Conservation (phyloP, 2,329 filamentous ascomycete species). For the Reticulascus tulasneorum region DNA sequence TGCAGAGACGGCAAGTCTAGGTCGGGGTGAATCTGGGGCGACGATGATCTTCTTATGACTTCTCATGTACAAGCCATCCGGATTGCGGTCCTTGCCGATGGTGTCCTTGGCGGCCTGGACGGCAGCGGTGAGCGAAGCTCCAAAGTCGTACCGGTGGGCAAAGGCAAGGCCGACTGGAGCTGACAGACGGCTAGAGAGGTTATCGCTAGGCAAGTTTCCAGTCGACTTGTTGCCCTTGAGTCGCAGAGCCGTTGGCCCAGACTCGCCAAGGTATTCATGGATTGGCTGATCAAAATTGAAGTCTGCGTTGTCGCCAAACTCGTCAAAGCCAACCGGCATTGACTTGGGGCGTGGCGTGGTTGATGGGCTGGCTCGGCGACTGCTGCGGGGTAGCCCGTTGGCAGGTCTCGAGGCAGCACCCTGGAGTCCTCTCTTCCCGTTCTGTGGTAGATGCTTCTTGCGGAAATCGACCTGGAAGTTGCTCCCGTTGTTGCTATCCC, state of each 20-base stretch:
- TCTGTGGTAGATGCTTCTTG: slow-evolving; percentile 67
- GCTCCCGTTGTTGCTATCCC: slow-evolving; percentile 85
- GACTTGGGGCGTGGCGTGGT: slow-evolving; percentile 48
- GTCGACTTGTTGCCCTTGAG: slow-evolving; percentile 68
- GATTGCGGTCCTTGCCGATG: slow-evolving; percentile 44
- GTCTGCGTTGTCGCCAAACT: slow-evolving; percentile 63
- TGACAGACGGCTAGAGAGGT: slow-evolving; percentile 46
- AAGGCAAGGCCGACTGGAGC: slow-evolving; percentile 69
- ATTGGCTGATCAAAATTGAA: slow-evolving; percentile 57
- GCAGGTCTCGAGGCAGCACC: slow-evolving; percentile 46
- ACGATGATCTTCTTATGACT: slow-evolving; percentile 35
- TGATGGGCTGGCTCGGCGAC: slow-evolving; percentile 42
- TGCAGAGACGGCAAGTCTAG: slow-evolving; percentile 9
- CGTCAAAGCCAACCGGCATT: slow-evolving; percentile 59
- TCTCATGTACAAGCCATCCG: slow-evolving; percentile 57
- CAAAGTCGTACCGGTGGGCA: slow-evolving; percentile 92
- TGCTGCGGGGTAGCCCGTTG: slow-evolving; percentile 64
- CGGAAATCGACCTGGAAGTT: slow-evolving; percentile 95
- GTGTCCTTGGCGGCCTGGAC: slow-evolving; percentile 69
- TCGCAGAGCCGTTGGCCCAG: slow-evolving; percentile 52
- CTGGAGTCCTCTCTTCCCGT: slow-evolving; percentile 51
- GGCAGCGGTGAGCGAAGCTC: slow-evolving; percentile 81
- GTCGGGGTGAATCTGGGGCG: slow-evolving; percentile 11
- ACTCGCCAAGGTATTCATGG: slow-evolving; percentile 61
- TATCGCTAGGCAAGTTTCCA: slow-evolving; percentile 60